Evolutionary conservation across 208 protist genomes (phyloP).

Genomic region (Vickermania spadyakhi): DNA sequence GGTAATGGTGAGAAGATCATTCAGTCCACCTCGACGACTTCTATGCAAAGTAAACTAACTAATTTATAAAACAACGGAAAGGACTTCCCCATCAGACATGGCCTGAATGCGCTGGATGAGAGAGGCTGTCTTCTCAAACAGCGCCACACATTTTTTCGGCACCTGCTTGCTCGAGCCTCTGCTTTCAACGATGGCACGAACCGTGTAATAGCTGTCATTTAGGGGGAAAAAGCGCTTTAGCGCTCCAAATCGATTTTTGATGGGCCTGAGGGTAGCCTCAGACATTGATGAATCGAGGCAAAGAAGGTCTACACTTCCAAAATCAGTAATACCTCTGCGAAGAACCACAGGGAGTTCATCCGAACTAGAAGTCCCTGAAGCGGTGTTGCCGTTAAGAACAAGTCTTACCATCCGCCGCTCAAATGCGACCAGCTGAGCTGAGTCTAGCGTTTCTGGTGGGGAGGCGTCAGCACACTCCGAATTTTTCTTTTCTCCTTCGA

Average conservation of each 20-base stretch:
- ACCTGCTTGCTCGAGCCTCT: not conserved
- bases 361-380: slow-evolving; percentile 3
- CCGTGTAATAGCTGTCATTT: slow-evolving; percentile 37
- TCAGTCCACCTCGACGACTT: too few species aligned
- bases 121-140: not conserved
- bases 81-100: not conserved
- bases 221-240: slow-evolving; percentile 58
- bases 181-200: slow-evolving; percentile 8
- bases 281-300: slow-evolving; percentile 8
- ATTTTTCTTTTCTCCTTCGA: not conserved
- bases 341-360: slow-evolving; percentile 43
- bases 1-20: too few species aligned
- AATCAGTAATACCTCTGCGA: slow-evolving; percentile 47
- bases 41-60: too few species aligned
- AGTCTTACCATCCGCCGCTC: slow-evolving; percentile 38
- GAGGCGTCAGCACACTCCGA: slow-evolving; percentile 6
- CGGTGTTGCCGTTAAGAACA: slow-evolving; percentile 15
- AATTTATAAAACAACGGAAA: not conserved
- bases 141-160: not conserved
- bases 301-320: slow-evolving; percentile 48
- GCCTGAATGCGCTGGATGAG: not conserved
- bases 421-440: slow-evolving; percentile 30
- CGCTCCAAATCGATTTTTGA: slow-evolving; percentile 35
- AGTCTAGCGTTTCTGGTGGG: slow-evolving; percentile 1
- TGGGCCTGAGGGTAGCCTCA: slow-evolving; percentile 6